phyloP scores from a whole-genome alignment of 2,329 filamentous ascomycete genomes.

The Penicillium vulpinum region DNA sequence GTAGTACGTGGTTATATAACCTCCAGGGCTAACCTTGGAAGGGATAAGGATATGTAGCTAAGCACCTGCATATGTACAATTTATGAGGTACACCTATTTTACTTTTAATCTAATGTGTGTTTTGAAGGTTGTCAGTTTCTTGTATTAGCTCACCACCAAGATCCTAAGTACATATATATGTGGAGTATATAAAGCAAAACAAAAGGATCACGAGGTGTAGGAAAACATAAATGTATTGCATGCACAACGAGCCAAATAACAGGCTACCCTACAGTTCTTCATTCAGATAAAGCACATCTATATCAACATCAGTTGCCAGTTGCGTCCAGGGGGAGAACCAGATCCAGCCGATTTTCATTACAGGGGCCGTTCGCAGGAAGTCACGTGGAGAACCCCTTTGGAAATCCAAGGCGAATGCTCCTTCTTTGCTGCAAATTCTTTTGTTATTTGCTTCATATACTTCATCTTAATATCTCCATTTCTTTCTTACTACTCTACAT shows the following conservation, averaged over 20 bases:
- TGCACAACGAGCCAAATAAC: neutral
- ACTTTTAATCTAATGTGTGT: no score
- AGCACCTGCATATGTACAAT: no score
- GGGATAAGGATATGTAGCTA: no score
- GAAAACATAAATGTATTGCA: neutral
- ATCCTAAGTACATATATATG: no score
- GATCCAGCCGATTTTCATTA: neutral
- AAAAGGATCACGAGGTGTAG: neutral
- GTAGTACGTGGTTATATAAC: no score
- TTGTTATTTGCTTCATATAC: neutral
- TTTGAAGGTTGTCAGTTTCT: no score
- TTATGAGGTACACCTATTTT: no score
- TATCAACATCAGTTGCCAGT: neutral
- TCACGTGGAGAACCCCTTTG: constrained; percentile 9
- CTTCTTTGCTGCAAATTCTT: neutral
- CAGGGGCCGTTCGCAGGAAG: constrained; percentile 1
- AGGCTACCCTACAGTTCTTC: neutral
- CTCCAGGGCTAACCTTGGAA: no score
- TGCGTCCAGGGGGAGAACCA: neutral
- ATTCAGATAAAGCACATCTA: neutral
- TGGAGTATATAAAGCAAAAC: no score
- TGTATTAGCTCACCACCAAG: neutral
- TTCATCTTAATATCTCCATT: constrained; percentile 1
- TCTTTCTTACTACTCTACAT: neutral
- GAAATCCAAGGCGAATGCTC: neutral